These are phyloP conservation scores for Collybia sp. DNA, from an alignment of 768 basidiomycete genomes.

Conservation along the genomic window DNA sequence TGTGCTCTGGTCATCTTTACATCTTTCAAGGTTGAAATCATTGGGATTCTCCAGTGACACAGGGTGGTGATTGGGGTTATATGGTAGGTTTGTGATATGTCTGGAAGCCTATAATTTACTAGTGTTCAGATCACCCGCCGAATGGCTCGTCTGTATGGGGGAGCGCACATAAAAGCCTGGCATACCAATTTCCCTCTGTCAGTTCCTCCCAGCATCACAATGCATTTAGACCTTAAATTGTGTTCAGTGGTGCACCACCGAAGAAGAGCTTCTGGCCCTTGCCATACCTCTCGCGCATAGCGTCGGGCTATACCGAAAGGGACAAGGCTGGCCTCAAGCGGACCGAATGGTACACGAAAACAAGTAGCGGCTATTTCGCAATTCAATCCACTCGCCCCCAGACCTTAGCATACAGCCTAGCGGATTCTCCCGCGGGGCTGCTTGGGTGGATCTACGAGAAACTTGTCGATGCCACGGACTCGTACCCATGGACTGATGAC, in stretches of 20 bases:
- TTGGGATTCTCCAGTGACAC: conserved; percentile 28
- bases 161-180: conserved; percentile 42
- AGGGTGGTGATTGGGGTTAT: conserved; percentile 46
- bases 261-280: no score
- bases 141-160: conserved; percentile 32
- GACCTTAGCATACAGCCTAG: conserved; percentile 47
- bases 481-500: no score
- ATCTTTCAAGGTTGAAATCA: background rate
- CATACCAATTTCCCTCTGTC: conserved; percentile 45
- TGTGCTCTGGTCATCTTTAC: conserved; percentile 45
- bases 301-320: conserved; percentile 17
- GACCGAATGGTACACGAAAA: conserved; percentile 18
- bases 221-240: no score
- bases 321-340: conserved; percentile 30
- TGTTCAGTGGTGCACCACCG: no score
- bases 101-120: background rate
- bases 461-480: no score
- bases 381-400: conserved; percentile 45
- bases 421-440: conserved; percentile 54
- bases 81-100: conserved; percentile 18
- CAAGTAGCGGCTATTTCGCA: conserved; percentile 30
- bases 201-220: no score
- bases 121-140: conserved; percentile 13
- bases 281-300: no score
- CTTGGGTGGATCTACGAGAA: no score